Percentiles rank a stretch among this genome's conserved stretches.
Conservation (phyloP, 371 early-diverging fungal genomes). For the Rhizopus microsporus region DNA sequence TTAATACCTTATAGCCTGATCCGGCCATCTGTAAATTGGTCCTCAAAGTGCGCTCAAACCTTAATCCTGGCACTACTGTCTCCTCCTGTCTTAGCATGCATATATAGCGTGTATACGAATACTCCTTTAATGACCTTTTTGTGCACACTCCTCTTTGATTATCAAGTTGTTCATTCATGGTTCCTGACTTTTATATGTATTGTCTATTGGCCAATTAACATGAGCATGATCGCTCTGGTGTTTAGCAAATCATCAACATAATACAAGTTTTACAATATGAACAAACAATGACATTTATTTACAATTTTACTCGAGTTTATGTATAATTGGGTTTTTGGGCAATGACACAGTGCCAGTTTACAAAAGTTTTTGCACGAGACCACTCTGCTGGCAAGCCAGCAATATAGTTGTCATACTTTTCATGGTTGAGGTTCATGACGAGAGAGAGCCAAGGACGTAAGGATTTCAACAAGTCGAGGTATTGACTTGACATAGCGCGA, state of each 20-base stretch:
- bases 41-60: conserved; percentile 38
- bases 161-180: conserved; percentile 64
- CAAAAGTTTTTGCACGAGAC: conserved; percentile 35
- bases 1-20: conserved; percentile 68
- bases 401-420: conserved; percentile 36
- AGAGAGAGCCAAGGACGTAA: conserved; percentile 41
- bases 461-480: conserved; percentile 35
- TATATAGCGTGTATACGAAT: conserved; percentile 27
- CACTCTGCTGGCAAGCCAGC: conserved; percentile 40
- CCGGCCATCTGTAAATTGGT: conserved; percentile 35
- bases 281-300: conserved; percentile 1
- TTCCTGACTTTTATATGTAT: conserved; percentile 60
- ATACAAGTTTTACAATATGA: not conserved
- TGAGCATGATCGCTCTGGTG: conserved; percentile 54
- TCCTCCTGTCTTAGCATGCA: conserved; percentile 51
- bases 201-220: conserved; percentile 70
- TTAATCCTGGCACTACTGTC: conserved; percentile 44
- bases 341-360: conserved; percentile 48
- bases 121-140: conserved; percentile 31
- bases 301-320: conserved; percentile 1
- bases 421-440: conserved; percentile 29
- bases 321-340: conserved; percentile 45
- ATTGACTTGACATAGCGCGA: conserved; percentile 37
- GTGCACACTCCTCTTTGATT: conserved; percentile 49
- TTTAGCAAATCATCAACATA: conserved; percentile 24